These are phyloP conservation scores for Firmiana major DNA, from an alignment of 345 rosid genomes.

Conservation along the genomic window DNA sequence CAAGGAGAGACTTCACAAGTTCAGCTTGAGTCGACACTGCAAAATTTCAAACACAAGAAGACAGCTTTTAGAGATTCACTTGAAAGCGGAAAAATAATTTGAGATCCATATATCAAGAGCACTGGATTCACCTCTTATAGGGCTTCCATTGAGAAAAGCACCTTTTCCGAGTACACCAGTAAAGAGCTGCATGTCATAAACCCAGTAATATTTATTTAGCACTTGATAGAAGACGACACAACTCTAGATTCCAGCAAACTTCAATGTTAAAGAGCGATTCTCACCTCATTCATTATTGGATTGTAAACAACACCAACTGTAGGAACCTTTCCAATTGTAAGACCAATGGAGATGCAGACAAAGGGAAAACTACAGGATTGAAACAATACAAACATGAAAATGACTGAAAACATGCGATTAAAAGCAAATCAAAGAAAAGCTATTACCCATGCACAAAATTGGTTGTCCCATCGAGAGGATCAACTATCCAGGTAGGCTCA, in stretches of 20 bases:
- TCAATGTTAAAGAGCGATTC: slow-evolving; percentile 4
- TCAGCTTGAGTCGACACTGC: slow-evolving; percentile 75
- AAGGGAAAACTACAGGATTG: slow-evolving; percentile 64
- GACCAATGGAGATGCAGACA: slow-evolving; percentile 93
- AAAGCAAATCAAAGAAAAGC: slow-evolving; percentile 7
- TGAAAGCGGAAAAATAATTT: not conserved
- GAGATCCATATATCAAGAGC: not conserved
- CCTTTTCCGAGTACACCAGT: slow-evolving; percentile 75
- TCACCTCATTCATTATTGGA: slow-evolving; percentile 92
- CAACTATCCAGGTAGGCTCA: slow-evolving; percentile 98
- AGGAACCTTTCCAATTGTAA: slow-evolving; percentile 76
- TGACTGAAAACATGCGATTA: not conserved
- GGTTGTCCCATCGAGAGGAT: slow-evolving; percentile 98
- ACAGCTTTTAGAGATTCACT: not conserved
- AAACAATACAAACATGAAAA: not conserved
- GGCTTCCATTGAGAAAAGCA: slow-evolving; percentile 75
- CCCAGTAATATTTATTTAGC: not conserved
- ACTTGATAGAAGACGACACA: not conserved
- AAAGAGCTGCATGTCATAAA: slow-evolving; percentile 54
- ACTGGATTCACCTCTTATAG: slow-evolving; percentile 59
- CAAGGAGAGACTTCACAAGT: slow-evolving; percentile 79
- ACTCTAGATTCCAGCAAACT: not conserved
- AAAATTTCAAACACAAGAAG: slow-evolving; percentile 21
- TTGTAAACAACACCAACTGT: slow-evolving; percentile 86
- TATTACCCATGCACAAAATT: slow-evolving; percentile 92